phyloP scores from a whole-genome alignment of 1,284 basidiomycete species.

The Melampsora americana region DNA sequence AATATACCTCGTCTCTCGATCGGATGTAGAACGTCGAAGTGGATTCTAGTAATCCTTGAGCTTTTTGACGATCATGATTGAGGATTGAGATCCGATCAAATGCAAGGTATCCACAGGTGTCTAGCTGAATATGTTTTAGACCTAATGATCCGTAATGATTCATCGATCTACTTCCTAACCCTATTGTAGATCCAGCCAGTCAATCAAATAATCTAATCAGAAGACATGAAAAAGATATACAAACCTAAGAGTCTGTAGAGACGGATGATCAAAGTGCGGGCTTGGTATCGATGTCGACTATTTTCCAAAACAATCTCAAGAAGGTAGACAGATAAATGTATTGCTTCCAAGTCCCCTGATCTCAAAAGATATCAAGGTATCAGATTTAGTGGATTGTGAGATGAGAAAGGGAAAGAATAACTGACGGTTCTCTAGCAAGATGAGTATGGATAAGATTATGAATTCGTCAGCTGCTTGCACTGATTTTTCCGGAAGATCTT shows the following conservation, averaged over 20 bases:
- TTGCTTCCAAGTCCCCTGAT: conserved; percentile 60
- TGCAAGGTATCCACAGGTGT: conserved; percentile 75
- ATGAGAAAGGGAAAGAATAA: not conserved
- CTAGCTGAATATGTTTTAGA: conserved; percentile 76
- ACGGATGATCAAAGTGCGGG: conserved; percentile 69
- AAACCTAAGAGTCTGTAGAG: conserved; percentile 74
- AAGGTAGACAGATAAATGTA: conserved; percentile 65
- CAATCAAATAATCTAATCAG: conserved; percentile 13
- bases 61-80: not conserved
- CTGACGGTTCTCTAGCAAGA: conserved; percentile 64
- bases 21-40: not conserved
- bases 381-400: conserved; percentile 22
- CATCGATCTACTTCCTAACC: conserved; percentile 63
- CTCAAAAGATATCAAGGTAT: conserved; percentile 20
- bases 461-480: conserved; percentile 83
- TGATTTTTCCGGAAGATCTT: conserved; percentile 68
- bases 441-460: conserved; percentile 68
- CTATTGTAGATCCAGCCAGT: not conserved
- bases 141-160: conserved; percentile 72
- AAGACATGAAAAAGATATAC: conserved; percentile 8
- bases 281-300: conserved; percentile 72
- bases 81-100: conserved; percentile 25
- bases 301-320: conserved; percentile 69
- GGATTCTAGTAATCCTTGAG: not conserved
- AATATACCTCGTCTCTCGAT: conserved; percentile 18